These are phyloP conservation scores for Chrysosporium queenslandicum DNA, from an alignment of 2,329 filamentous ascomycete species.

Conservation along the genomic window DNA sequence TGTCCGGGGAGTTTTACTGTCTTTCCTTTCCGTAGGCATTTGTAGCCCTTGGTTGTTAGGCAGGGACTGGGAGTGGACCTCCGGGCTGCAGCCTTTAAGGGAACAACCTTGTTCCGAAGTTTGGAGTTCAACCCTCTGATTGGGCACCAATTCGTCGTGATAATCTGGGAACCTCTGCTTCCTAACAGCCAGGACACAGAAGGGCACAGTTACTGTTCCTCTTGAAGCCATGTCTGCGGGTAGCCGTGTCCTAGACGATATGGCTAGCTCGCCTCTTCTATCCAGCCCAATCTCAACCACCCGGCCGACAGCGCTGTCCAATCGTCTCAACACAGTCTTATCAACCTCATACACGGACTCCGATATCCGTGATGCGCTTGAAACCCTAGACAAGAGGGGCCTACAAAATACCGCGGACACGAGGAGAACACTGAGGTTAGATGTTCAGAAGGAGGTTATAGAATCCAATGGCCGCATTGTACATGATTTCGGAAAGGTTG, in stretches of 20 bases:
- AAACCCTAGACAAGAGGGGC: conserved; percentile 62
- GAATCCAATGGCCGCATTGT: conserved; percentile 85
- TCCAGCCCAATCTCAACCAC: conserved; percentile 2
- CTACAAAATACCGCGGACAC: conserved; percentile 66
- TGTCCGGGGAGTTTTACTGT: too few relatives aligned
- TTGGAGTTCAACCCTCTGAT: neutral
- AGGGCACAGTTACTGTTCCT: neutral
- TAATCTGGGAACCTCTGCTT: neutral
- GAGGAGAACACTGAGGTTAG: conserved; percentile 65
- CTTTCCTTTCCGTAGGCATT: too few relatives aligned
- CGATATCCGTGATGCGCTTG: conserved; percentile 77
- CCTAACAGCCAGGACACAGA: neutral
- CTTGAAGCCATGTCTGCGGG: neutral
- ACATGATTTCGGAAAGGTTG: conserved; percentile 76
- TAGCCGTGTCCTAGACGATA: conserved; percentile 11
- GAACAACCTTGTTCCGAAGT: conserved; percentile 6
- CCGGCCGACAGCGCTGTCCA: conserved; percentile 58
- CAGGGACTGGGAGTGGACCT: too few relatives aligned
- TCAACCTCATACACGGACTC: conserved; percentile 87
- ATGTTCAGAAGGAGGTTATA: conserved; percentile 86
- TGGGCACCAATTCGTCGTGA: neutral
- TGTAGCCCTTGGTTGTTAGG: too few relatives aligned
- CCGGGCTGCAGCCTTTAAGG: neutral
- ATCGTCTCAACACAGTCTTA: conserved; percentile 72
- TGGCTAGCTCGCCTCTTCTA: conserved; percentile 2